A percentile compares a stretch with the other conserved stretches of the same genome.
phyloP scores from a whole-genome alignment of 352 stramenopile genomes.

The Pseudoperonospora humuli region DNA sequence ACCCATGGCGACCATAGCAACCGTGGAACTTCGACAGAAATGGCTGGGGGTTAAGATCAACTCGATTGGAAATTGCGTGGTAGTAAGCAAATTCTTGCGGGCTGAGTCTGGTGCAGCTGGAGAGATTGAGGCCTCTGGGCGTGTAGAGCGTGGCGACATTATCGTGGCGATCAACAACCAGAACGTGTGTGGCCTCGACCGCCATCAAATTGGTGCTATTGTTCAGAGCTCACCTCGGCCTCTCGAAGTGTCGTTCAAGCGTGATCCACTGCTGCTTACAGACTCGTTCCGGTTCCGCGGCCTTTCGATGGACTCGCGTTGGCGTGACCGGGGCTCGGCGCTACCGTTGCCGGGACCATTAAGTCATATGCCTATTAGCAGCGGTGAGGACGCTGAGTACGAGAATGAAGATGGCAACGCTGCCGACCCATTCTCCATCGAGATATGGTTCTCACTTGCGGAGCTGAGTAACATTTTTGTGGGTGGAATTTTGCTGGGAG shows the following conservation, averaged over 20 bases:
- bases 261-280: conserved; percentile 38
- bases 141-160: conserved; percentile 49
- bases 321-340: conserved; percentile 48
- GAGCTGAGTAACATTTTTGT: conserved; percentile 45
- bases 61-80: conserved; percentile 56
- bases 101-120: conserved; percentile 43
- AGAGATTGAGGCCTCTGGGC: conserved; percentile 63
- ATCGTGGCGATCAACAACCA: conserved; percentile 61
- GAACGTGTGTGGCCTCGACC: conserved; percentile 46
- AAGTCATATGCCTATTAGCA: conserved; percentile 25
- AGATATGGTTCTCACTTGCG: conserved; percentile 61
- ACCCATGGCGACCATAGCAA: conserved; percentile 8
- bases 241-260: conserved; percentile 50
- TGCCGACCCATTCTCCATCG: conserved; percentile 39
- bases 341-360: conserved; percentile 38
- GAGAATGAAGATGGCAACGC: conserved; percentile 10
- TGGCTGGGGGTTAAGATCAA: conserved; percentile 77
- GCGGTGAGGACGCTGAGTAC: conserved; percentile 8
- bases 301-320: conserved; percentile 38
- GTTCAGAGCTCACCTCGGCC: conserved; percentile 50
- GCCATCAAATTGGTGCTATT: conserved; percentile 49
- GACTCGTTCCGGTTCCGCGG: conserved; percentile 56
- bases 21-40: conserved; percentile 52
- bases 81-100: conserved; percentile 68
- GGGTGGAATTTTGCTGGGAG: conserved; percentile 53